Evolutionary conservation across 345 rosid species (phyloP).

Genomic region (Laguncularia racemosa): DNA sequence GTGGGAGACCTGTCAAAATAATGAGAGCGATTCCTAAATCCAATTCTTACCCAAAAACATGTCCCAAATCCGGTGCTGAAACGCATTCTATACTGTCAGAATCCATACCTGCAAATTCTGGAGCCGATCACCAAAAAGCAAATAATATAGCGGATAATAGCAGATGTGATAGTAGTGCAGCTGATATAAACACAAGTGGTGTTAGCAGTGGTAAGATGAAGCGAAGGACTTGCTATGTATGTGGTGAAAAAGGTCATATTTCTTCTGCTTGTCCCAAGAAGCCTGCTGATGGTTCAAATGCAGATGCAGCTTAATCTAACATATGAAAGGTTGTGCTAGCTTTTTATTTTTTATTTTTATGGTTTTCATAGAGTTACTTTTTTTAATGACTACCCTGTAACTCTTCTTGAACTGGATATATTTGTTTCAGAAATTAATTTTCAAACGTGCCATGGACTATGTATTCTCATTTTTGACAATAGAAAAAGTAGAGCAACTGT

Average conservation of each 20-base stretch:
- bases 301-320: not conserved
- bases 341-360: not conserved
- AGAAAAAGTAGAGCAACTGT: too few species aligned
- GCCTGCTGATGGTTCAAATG: slow-evolving; percentile 7
- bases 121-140: not conserved
- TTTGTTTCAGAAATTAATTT: too few species aligned
- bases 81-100: slow-evolving; percentile 16
- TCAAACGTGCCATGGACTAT: too few species aligned
- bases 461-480: too few species aligned
- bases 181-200: not conserved
- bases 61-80: not conserved
- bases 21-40: slow-evolving; percentile 73
- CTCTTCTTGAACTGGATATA: too few species aligned
- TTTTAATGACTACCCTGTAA: not conserved
- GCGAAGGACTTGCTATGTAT: slow-evolving; percentile 69
- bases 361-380: not conserved
- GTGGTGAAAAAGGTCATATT: slow-evolving; percentile 74
- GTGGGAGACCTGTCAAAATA: slow-evolving; percentile 80
- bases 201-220: slow-evolving; percentile 53
- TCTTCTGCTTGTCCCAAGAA: slow-evolving; percentile 63
- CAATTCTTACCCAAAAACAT: not conserved
- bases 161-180: slow-evolving; percentile 2
- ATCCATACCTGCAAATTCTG: slow-evolving; percentile 3
- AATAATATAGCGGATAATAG: slow-evolving; percentile 1
- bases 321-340: not conserved